Evolutionary conservation across 2,329 filamentous ascomycete species (phyloP), one percentile per base, ranked within the genome.

Genomic region (Claviceps sp.): DNA sequence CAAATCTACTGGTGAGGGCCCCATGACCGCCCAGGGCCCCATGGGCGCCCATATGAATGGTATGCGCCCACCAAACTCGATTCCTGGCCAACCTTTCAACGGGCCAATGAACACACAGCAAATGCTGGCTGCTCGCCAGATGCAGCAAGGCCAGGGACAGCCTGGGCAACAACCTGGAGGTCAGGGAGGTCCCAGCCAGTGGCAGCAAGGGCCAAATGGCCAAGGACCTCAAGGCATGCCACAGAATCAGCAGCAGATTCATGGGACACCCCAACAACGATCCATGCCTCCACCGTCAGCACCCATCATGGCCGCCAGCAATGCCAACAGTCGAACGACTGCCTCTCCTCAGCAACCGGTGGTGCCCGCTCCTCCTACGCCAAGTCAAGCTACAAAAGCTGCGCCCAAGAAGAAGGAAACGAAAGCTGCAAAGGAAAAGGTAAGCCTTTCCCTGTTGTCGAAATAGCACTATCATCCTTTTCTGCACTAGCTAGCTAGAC

Each of bases 401-500:
- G 82, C 79, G 37, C 84, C 85, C 1, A 89, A 88, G 67, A 91
- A 91, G 77, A 86, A 88, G 72, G 80, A 82, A 37, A 71, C 70
- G 5, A 84, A 84, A 67, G 76, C 72, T 55, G 72, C 78, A 5
- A 85, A 84, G 67, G 73, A 70, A 53, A 87, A 88, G 81, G 84
- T 86, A 77, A 70, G 72, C 61, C 6, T 34, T 34, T 37, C 4
- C 30, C 34, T 42, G 9, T 34, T 34, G 8, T 11, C 30, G 30
- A 34, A 11, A 8, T 11, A 34, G 9, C 30, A 34, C 30, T 11
- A 34, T 34, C 4, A 34, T 34, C 30, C 9, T 34, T 4, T 34
- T 34, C 30, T 34, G 26, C 26, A 30, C 22, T 22, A 22, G 22
- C 22, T 14, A 11, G 9, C 22, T 14, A 26, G 22, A 16, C 14